Evolutionary conservation across 2,329 filamentous ascomycete species (phyloP).

Genomic region (Penicillium sp.): DNA sequence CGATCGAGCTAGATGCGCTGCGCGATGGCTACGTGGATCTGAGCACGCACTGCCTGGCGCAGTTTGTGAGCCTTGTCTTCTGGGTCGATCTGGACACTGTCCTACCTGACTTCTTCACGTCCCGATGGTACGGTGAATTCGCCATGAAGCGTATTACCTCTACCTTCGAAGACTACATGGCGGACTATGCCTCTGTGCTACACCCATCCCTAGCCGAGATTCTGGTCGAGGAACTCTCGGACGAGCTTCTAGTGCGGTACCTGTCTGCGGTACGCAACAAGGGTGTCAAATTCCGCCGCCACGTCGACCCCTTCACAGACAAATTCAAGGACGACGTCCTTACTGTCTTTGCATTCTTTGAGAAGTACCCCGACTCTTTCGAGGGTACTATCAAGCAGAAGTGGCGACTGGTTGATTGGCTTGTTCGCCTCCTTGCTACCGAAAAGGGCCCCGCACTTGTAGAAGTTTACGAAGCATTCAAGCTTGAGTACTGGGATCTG

Average conservation of each 20-base stretch:
- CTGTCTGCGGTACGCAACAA: slow-evolving; percentile 83
- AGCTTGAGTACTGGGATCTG: slow-evolving; percentile 86
- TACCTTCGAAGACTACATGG: slow-evolving; percentile 92
- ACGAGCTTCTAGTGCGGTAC: slow-evolving; percentile 86
- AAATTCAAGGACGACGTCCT: slow-evolving; percentile 93
- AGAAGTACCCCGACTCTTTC: slow-evolving; percentile 66
- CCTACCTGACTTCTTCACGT: slow-evolving; percentile 86
- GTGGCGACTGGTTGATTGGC: slow-evolving; percentile 86
- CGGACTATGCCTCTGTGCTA: slow-evolving; percentile 79
- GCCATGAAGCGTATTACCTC: slow-evolving; percentile 91
- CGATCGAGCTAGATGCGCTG: slow-evolving; percentile 69
- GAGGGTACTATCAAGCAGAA: slow-evolving; percentile 79
- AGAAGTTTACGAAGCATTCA: slow-evolving; percentile 79
- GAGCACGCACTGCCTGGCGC: slow-evolving; percentile 85
- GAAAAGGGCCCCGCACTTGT: slow-evolving; percentile 72
- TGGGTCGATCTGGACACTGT: slow-evolving; percentile 82
- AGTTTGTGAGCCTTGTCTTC: slow-evolving; percentile 86
- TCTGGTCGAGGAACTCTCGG: slow-evolving; percentile 87
- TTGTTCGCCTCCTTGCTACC: slow-evolving; percentile 73
- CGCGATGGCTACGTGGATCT: slow-evolving; percentile 94
- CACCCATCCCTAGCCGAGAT: slow-evolving; percentile 88
- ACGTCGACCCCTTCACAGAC: slow-evolving; percentile 77
- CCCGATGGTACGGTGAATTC: slow-evolving; percentile 80
- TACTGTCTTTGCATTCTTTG: slow-evolving; percentile 87
- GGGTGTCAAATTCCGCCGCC: slow-evolving; percentile 80